Evolutionary conservation across 768 basidiomycete genomes (phyloP).

Genomic region (Rhodocollybia butyracea): DNA sequence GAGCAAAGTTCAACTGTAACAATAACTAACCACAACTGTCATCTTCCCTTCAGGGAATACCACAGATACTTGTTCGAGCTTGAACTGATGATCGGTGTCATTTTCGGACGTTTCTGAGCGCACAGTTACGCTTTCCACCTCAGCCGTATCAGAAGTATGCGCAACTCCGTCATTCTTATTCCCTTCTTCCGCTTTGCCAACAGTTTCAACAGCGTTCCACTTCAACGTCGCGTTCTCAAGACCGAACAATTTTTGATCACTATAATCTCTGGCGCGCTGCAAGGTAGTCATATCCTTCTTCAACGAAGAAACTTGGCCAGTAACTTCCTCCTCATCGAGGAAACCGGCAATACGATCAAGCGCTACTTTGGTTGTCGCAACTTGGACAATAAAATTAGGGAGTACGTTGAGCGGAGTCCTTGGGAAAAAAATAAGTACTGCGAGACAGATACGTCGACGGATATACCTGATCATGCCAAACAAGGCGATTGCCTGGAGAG

Average conservation of each 20-base stretch:
- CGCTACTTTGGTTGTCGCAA: constrained; percentile 68
- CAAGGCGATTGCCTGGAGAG: constrained; percentile 62
- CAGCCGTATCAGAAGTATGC: not conserved
- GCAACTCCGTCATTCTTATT: not conserved
- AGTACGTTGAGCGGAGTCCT: constrained; percentile 76
- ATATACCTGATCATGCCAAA: constrained; percentile 81
- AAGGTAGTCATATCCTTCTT: constrained; percentile 35
- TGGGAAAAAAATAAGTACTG: not conserved
- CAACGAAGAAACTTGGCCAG: constrained; percentile 61
- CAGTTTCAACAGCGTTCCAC: constrained; percentile 53
- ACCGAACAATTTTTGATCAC: constrained; percentile 43
- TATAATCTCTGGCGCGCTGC: constrained; percentile 10
- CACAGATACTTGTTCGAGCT: constrained; percentile 63
- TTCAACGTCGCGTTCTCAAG: constrained; percentile 57
- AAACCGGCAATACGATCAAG: constrained; percentile 66
- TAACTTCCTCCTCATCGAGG: constrained; percentile 68
- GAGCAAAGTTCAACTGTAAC: no score
- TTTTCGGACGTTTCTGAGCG: constrained; percentile 17
- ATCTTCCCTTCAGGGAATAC: constrained; percentile 71
- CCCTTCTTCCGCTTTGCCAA: constrained; percentile 18
- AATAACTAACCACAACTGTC: constrained; percentile 64
- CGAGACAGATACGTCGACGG: not conserved
- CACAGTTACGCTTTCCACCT: constrained; percentile 1
- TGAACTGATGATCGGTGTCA: constrained; percentile 48
- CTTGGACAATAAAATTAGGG: constrained; percentile 74